Base-by-base conservation (phyloP, 169 alveolate genomes). In the Cytauxzoon felis region DNA sequence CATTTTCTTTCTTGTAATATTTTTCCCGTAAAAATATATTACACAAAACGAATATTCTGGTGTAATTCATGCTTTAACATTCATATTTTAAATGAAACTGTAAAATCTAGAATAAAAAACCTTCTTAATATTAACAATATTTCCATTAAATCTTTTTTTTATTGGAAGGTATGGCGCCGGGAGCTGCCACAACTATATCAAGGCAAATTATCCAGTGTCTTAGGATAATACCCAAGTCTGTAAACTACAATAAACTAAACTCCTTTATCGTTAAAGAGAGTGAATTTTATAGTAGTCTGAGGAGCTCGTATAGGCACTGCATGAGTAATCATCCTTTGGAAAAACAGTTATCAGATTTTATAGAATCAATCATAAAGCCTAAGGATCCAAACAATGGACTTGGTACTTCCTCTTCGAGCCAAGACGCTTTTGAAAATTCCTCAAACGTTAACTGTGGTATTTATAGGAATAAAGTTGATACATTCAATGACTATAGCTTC, bases 31-130 rank as follows among this genome's bases (percentile, higher is more conserved):
- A 73, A 62, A 42, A 75, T 82, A 23, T 76, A 63, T 32, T 82
- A 69, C 67, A 76, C 82, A 36, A 64, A 70, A 5, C 72, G 83
- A 33, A 63, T 66, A 24, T 41, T 82, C 36, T 82, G 90, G 90
- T 82, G 90, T 33, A 70, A 73, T 24, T 34, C 76, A 5, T 82
- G 90, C 23, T 82, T 81, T 72, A 62, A 63, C 29, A 27, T 45
- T 18, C 50, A 58, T 30, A 52, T 54, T 24, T 33, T 60, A 21
- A 60, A 59, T 34, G 38, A 40, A n/a, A 23, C 45, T 27, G 51
- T 62, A 48, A 48, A 54, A 58, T 32, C 40, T 52, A 45, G 51
- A 29, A 53, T 60, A 21, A 42, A 57, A 19, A 21, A 41, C 51
- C 34, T 68, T 19, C 45, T 32, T 9, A 21, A 24, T 18, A 1